A percentile compares a stretch with the other conserved stretches of the same genome.
Conservation (phyloP, 805 yeast species). For the Blastobotrys americana region DNA sequence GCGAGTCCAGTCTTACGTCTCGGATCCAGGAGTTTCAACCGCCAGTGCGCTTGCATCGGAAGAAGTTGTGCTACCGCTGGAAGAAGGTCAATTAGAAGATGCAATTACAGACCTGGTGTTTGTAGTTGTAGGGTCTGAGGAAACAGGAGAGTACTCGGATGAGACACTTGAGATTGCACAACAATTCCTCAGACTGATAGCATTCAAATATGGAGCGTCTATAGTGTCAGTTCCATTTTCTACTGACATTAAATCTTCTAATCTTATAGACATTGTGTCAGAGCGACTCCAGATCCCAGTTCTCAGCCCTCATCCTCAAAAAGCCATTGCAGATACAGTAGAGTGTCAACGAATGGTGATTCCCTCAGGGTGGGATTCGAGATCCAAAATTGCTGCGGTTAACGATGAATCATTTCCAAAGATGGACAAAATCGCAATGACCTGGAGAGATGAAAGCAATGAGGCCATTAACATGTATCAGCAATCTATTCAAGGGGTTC, state of each 20-base stretch:
- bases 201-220: constrained; percentile 17
- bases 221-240: constrained; percentile 12
- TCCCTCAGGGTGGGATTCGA: constrained; percentile 33
- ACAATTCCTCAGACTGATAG: constrained; percentile 25
- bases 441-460: background rate
- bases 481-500: background rate
- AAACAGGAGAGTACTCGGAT: constrained; percentile 12
- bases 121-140: constrained; percentile 18
- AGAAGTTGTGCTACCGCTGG: constrained; percentile 23
- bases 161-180: constrained; percentile 25
- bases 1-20: constrained; percentile 14
- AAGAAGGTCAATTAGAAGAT: constrained; percentile 24
- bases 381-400: constrained; percentile 25
- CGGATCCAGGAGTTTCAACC: too few relatives aligned
- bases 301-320: constrained; percentile 11
- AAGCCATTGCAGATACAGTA: constrained; percentile 18
- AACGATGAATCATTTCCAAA: constrained; percentile 11
- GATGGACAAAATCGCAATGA: constrained; percentile 17
- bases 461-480: background rate
- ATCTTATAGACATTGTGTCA: constrained; percentile 15
- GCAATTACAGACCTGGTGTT: constrained; percentile 26
- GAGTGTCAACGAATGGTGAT: constrained; percentile 21
- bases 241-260: constrained; percentile 4
- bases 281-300: constrained; percentile 19
- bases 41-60: background rate